Evolutionary conservation across 179 eudicot species (phyloP).

Genomic region (Beta lomatogona): DNA sequence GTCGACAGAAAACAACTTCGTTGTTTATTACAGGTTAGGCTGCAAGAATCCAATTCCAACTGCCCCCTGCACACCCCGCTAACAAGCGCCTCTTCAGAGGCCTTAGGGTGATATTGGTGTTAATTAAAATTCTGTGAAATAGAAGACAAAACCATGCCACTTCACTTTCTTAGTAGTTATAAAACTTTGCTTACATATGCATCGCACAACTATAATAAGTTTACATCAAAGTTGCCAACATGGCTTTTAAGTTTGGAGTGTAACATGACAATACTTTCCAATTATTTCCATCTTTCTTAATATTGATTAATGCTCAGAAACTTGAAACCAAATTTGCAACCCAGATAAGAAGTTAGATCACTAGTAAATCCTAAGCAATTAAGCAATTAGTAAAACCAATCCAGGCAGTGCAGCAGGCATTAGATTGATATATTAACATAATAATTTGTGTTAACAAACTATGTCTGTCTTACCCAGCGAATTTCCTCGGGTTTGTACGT

Average conservation of each 20-base stretch:
- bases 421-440: not conserved
- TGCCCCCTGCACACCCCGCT: not conserved
- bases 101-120: not conserved
- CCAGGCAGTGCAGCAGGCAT: not conserved
- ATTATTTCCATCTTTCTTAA: not conserved
- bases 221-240: not conserved
- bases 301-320: not conserved
- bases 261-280: not conserved
- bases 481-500: slow-evolving; percentile 88
- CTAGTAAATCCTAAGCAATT: not conserved
- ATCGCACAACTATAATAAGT: not conserved
- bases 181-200: not conserved
- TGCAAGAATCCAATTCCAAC: not conserved
- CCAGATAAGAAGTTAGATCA: not conserved
- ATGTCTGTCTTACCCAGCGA: slow-evolving; percentile 63
- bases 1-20: not conserved
- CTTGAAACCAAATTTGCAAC: not conserved
- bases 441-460: slow-evolving; percentile 1
- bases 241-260: not conserved
- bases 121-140: not conserved
- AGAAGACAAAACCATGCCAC: not conserved
- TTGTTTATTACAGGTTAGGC: not conserved
- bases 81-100: not conserved
- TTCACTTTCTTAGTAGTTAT: not conserved
- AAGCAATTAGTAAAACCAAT: not conserved